Percentiles rank a stretch among this genome's conserved stretches.
These are phyloP conservation scores for Mycena polygramma DNA, from an alignment of 768 basidiomycete species.

Conservation along the genomic window DNA sequence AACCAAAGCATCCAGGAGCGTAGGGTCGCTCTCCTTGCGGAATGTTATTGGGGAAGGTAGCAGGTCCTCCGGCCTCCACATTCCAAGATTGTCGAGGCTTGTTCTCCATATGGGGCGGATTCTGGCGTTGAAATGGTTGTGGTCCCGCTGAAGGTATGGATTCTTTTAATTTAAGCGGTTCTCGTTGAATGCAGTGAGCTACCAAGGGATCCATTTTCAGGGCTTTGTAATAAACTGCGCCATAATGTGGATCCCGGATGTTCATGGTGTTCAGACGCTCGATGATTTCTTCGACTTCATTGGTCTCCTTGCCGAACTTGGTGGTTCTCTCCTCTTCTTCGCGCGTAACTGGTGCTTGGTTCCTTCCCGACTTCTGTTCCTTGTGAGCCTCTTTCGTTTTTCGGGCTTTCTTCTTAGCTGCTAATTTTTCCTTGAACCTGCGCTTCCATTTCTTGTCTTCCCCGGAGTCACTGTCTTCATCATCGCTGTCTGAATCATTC, in stretches of 20 bases:
- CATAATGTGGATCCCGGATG: slow-evolving; percentile 14
- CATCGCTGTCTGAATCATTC: neutral
- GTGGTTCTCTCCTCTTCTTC: neutral
- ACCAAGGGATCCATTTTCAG: slow-evolving; percentile 13
- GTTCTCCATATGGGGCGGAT: neutral
- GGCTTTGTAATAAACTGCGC: slow-evolving; percentile 12
- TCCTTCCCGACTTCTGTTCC: neutral
- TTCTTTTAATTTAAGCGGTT: neutral
- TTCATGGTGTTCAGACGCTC: slow-evolving; percentile 8
- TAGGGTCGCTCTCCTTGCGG: neutral
- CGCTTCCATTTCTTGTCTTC: neutral
- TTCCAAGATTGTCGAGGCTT: slow-evolving; percentile 3
- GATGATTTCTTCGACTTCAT: slow-evolving; percentile 6
- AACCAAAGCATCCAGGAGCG: neutral
- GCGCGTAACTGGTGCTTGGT: neutral
- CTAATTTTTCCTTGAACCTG: neutral
- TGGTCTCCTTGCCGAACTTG: neutral
- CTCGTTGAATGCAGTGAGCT: neutral
- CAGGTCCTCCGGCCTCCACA: neutral
- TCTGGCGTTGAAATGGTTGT: neutral
- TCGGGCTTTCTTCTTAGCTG: neutral
- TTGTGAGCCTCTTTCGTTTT: neutral
- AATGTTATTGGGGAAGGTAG: slow-evolving; percentile 1
- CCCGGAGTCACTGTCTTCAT: neutral
- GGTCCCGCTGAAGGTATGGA: neutral